A percentile compares a stretch with the other conserved stretches of the same genome.
Conservation (phyloP, 192 early-diverging fungal species). For the Allomyces arbusculus region DNA sequence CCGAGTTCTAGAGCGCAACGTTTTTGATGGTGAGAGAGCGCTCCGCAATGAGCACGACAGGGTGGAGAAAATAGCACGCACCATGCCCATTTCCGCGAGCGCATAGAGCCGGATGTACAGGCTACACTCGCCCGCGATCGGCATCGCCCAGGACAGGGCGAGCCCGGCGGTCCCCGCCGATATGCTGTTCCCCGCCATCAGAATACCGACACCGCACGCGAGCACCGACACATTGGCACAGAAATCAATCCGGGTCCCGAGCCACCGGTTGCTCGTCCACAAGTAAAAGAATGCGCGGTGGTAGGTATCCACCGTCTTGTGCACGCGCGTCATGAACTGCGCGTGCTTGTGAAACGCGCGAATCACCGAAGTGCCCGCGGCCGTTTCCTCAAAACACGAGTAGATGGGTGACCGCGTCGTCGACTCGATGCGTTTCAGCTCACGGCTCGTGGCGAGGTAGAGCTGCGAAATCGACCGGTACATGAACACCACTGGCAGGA, state of each 20-base stretch:
- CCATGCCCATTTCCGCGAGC: not conserved
- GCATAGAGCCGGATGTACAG: not conserved
- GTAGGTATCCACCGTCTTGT: constrained; percentile 46
- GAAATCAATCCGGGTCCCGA: constrained; percentile 63
- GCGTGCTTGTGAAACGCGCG: constrained; percentile 60
- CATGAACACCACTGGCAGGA: constrained; percentile 25
- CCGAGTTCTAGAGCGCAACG: not conserved
- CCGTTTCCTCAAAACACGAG: constrained; percentile 63
- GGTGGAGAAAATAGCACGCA: not conserved
- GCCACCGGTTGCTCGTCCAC: constrained; percentile 77
- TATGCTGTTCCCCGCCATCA: not conserved
- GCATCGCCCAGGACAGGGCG: not conserved
- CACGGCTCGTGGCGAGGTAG: constrained; percentile 61
- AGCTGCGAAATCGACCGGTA: constrained; percentile 41
- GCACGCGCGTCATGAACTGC: constrained; percentile 37
- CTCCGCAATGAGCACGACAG: too few relatives aligned
- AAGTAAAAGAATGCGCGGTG: constrained; percentile 73
- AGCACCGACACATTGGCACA: constrained; percentile 10
- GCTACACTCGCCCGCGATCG: not conserved
- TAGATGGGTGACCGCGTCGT: constrained; percentile 54
- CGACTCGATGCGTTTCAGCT: constrained; percentile 76
- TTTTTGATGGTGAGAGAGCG: too few relatives aligned
- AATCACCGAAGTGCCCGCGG: constrained; percentile 55
- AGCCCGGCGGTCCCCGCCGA: not conserved
- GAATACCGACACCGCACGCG: not conserved